A percentile compares a stretch with the other conserved stretches of the same genome.
Evolutionary conservation across 78 protist species (phyloP).

Genomic region (Dictyostelium intermedium): DNA sequence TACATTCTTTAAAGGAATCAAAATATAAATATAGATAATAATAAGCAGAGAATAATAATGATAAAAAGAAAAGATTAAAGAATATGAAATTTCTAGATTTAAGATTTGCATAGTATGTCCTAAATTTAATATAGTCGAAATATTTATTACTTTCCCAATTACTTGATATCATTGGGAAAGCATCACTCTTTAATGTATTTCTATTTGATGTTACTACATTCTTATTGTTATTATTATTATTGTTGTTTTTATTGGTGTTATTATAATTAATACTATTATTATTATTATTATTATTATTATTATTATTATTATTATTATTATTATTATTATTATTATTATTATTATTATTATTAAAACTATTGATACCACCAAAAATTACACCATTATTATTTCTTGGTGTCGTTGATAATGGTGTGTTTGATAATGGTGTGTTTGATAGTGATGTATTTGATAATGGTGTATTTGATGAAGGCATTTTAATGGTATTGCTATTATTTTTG

Average conservation of each 20-base stretch:
- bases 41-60: background rate
- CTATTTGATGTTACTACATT: background rate
- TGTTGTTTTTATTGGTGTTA: background rate
- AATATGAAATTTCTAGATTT: conserved; percentile 5
- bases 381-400: background rate
- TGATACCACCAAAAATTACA: background rate
- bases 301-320: too few species aligned
- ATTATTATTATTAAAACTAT: background rate
- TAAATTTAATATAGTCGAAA: background rate
- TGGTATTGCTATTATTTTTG: too few species aligned
- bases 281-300: too few species aligned
- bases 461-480: too few species aligned
- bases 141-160: conserved; percentile 44
- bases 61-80: background rate
- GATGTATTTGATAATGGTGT: too few species aligned
- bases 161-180: conserved; percentile 48
- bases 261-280: too few species aligned
- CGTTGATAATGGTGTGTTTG: background rate
- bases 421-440: background rate
- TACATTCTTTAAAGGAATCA: background rate
- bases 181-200: background rate
- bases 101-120: conserved; percentile 14
- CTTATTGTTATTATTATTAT: background rate
- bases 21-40: background rate
- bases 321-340: too few species aligned